These are phyloP conservation scores for Fusarium staphyleae DNA, from an alignment of 2,329 filamentous ascomycete genomes.

Conservation along the genomic window DNA sequence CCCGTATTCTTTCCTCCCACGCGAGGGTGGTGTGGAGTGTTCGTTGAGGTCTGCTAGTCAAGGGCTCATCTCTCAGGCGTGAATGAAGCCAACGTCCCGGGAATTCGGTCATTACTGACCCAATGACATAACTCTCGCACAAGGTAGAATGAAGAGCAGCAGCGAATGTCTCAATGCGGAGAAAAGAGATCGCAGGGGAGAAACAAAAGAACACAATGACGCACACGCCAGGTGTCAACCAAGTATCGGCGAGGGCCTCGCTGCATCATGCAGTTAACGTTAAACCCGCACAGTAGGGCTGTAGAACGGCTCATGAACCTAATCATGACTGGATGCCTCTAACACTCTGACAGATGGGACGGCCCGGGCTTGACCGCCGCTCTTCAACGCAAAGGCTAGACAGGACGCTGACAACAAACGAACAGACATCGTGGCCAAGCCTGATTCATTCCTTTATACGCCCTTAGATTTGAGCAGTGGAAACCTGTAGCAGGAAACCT, in stretches of 20 bases:
- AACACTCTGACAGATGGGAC: conserved; percentile 30
- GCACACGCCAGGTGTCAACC: neutral
- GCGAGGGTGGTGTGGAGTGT: conserved; percentile 13
- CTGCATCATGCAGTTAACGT: neutral
- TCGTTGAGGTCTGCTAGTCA: conserved; percentile 8
- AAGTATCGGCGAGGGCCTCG: neutral
- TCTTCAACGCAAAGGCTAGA: neutral
- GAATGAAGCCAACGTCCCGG: conserved; percentile 13
- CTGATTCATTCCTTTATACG: neutral
- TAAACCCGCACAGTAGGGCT: neutral
- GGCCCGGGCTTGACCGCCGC: conserved; percentile 16
- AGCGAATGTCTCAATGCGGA: neutral
- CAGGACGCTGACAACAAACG: neutral
- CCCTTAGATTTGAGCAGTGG: neutral
- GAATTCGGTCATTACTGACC: conserved; percentile 5
- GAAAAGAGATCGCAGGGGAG: neutral
- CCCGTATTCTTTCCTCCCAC: neutral
- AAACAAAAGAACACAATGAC: neutral
- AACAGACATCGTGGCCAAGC: conserved; percentile 1
- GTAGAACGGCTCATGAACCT: neutral
- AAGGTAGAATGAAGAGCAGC: neutral
- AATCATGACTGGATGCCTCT: conserved; percentile 1
- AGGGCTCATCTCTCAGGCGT: conserved; percentile 31
- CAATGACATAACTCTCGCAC: conserved; percentile 1
- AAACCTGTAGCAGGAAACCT: neutral